Evolutionary conservation across 345 rosid genomes (phyloP), one percentile per base, ranked within the genome.

Genomic region (Conringia planisiliqua): DNA sequence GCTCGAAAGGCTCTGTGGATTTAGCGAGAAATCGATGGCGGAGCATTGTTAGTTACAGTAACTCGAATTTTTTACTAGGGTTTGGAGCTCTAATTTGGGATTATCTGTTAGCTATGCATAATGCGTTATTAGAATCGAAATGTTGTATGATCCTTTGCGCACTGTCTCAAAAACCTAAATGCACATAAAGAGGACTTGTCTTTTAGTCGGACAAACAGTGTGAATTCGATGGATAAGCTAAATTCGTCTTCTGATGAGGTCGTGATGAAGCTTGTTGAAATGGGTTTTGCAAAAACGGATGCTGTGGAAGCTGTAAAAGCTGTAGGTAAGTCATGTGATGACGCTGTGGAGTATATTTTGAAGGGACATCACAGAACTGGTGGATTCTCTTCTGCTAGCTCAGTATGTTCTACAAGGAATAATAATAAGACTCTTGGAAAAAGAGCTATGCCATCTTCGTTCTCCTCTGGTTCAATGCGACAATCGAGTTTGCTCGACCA

Each of bases 401-500:
- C 79, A 26, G 38, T 36, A 33, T 20, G 68, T 59, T 73, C 70
- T 56, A 66, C 75, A 27, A 72, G 56, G 38, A 66, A 44, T 33
- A 66, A 10, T 27, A 83, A 81, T 12, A 51, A 22, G 69, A 66
- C 26, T 50, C 42, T 40, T 12, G 81, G 86, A 0, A 84, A 83
- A 71, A 78, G 80, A 77, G 66, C 74, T 36, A 35, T 22, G 8
- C n/a, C 78, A 1, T 59, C 77, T 13, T 78, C 76, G 10, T 46
- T 66, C 65, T 40, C 47, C 26, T 62, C 14, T 0, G 85, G 81
- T 50, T 79, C 71, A 54, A 72, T 47, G 72, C 78, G 82, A 10
- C 97, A 93, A 39, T 80, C 93, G 43, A 85, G 81, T 61, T 81
- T 90, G 52, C 64, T 83, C 70, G 93, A 89, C 71, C 90, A 85